Base-by-base conservation (phyloP, 495 filamentous ascomycete genomes). In the Aspergillus hancockii region DNA sequence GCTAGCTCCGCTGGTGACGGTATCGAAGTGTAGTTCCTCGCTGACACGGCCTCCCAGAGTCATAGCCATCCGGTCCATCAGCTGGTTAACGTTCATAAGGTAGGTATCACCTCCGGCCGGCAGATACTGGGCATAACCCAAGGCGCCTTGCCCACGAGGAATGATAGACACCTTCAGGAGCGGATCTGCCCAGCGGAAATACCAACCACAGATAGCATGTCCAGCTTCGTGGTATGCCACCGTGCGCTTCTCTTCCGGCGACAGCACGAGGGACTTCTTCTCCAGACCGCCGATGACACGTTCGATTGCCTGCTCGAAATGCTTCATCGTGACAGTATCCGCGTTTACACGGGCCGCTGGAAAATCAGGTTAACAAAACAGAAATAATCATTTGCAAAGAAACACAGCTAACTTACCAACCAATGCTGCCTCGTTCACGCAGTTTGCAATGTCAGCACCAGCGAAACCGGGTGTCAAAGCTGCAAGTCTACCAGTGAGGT, bases 1-100 rank as follows among this genome's bases (percentile, higher is more conserved):
- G 40, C 85, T 90, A 19, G 94, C 94, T 47, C 94, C 94, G 58
- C 88, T 91, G 6, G 95, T 98, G 22, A 98, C 93, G 10, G 90
- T 96, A 23, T 93, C 88, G 73, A 98, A 98, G 74, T 98, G 92
- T 4, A 98, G 70, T 74, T 98, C 94, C 74, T 98, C 94, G 38
- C 88, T 92, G 41, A 98, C 90, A 61, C 94, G 88, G 3, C 94
- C 94, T 64, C 90, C 94, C 40, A 98, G 85, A 18, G 94, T 97
- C 94, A 98, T 98, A 60, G 95, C 94, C 95, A 98, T 98, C 59
- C 95, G 91, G 74, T 98, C 94, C 93, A 97, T 97, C 25, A 98
- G 79, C 77, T 98, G 94, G 72, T 93, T 88, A 62, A 90, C 87
- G 62, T 86, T 97, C 92, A 98, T 90, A 54, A 98, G 83, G 72